Conservation (phyloP, 352 stramenopile species). For the Phytophthora ohioensis region DNA sequence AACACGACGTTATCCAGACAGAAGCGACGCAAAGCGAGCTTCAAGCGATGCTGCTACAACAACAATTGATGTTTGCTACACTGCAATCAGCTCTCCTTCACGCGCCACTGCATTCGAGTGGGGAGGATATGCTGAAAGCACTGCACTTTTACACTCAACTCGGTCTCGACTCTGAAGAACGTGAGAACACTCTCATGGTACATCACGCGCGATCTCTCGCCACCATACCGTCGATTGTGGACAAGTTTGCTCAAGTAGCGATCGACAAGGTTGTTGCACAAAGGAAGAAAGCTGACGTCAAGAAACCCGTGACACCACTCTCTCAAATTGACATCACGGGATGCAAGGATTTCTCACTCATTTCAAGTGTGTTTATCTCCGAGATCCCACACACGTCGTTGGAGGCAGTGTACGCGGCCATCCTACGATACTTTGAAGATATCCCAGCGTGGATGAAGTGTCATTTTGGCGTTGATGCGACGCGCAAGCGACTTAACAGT, state of each 20-base stretch:
- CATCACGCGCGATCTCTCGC: constrained; percentile 33
- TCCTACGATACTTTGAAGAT: constrained; percentile 30
- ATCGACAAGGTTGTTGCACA: constrained; percentile 33
- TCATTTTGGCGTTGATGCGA: constrained; percentile 39
- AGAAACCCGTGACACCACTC: constrained; percentile 25
- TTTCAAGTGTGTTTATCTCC: constrained; percentile 64
- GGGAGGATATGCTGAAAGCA: constrained; percentile 26
- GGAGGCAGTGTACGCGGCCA: constrained; percentile 35
- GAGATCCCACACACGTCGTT: constrained; percentile 53
- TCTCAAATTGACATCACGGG: constrained; percentile 43
- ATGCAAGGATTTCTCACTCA: constrained; percentile 35
- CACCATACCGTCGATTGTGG: constrained; percentile 27
- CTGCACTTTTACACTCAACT: constrained; percentile 35
- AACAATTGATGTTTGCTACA: constrained; percentile 60
- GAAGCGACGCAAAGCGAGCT: constrained; percentile 34
- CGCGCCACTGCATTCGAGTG: constrained; percentile 38
- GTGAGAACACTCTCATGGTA: constrained; percentile 20
- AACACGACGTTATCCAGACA: constrained; percentile 43
- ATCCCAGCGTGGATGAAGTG: constrained; percentile 37
- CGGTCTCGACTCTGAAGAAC: constrained; percentile 17
- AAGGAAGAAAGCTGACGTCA: constrained; percentile 10
- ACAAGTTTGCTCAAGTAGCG: constrained; percentile 30
- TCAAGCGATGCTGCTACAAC: constrained; percentile 48
- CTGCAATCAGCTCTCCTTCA: constrained; percentile 44
- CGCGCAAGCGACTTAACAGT: constrained; percentile 25